Evolutionary conservation across 108 stramenopile species (phyloP).

Genomic region (Pseudonitzschia multiseries): DNA sequence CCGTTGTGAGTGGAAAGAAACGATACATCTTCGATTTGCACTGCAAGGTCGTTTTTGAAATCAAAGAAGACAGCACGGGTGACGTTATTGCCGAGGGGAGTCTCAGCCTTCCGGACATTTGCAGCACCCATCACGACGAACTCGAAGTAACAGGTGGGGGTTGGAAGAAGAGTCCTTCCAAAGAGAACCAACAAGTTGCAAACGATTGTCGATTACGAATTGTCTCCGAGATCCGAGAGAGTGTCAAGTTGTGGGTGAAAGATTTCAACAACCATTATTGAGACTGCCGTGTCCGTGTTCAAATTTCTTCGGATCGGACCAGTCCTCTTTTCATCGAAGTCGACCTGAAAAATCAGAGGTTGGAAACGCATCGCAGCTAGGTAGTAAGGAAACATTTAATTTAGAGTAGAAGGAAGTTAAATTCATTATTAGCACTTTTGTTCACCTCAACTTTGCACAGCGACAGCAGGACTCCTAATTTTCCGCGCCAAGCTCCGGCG

Average conservation of each 20-base stretch:
- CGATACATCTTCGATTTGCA: constrained; percentile 93
- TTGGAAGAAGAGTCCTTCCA: constrained; percentile 62
- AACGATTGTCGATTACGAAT: constrained; percentile 42
- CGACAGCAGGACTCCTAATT: not conserved
- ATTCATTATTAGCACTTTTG: not conserved
- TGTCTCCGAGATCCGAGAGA: constrained; percentile 54
- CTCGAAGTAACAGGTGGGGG: constrained; percentile 59
- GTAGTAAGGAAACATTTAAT: not conserved
- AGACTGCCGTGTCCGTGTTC: not conserved
- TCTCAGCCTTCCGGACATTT: constrained; percentile 74
- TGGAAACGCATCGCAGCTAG: not conserved
- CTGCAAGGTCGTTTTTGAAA: constrained; percentile 62
- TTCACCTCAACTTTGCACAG: not conserved
- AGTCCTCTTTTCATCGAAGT: not conserved
- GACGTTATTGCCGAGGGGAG: constrained; percentile 66
- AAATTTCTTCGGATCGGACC: not conserved
- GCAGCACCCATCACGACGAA: constrained; percentile 70
- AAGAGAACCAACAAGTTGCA: constrained; percentile 20
- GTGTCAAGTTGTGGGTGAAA: constrained; percentile 65
- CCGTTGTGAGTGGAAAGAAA: constrained; percentile 90
- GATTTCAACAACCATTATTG: constrained; percentile 72
- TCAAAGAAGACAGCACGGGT: constrained; percentile 46
- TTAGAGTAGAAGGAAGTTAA: constrained; percentile 2
- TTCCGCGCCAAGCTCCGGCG: constrained; percentile 9
- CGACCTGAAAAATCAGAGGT: not conserved